Evolutionary conservation across 306 rosid genomes (phyloP).

Genomic region (Adenanthera pavonina): DNA sequence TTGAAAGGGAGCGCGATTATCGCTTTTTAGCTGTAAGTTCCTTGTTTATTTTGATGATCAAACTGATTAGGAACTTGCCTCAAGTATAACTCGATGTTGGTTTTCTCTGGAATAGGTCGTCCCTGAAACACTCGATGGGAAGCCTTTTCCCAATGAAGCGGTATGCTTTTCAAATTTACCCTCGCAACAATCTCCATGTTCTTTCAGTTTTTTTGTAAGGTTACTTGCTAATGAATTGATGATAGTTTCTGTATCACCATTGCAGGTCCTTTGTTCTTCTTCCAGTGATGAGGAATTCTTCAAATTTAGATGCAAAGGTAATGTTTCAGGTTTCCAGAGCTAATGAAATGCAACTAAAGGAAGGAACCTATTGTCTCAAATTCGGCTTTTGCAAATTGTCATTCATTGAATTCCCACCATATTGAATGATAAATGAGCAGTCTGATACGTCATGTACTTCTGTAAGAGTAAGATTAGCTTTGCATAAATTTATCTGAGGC

Average conservation of each 20-base stretch:
- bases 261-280: slow-evolving; percentile 89
- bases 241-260: slow-evolving; percentile 8
- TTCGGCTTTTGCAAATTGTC: neutral
- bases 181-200: neutral
- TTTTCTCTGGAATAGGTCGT: slow-evolving; percentile 53
- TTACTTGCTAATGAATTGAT: neutral
- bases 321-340: slow-evolving; percentile 14
- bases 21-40: slow-evolving; percentile 76
- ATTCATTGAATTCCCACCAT: neutral
- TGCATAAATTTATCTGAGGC: slow-evolving; percentile 14
- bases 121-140: slow-evolving; percentile 75
- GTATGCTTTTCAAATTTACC: slow-evolving; percentile 53
- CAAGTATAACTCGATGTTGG: slow-evolving; percentile 3
- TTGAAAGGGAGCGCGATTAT: slow-evolving; percentile 76
- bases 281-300: slow-evolving; percentile 85
- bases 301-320: slow-evolving; percentile 71
- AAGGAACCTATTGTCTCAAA: neutral
- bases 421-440: neutral
- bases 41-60: neutral
- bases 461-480: neutral
- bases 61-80: neutral
- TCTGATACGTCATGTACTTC: neutral
- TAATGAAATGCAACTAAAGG: neutral
- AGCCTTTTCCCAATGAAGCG: slow-evolving; percentile 60
- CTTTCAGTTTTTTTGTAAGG: slow-evolving; percentile 17